Conservation (phyloP, 1,284 basidiomycete species). For the Ceratobasidium theobromae region DNA sequence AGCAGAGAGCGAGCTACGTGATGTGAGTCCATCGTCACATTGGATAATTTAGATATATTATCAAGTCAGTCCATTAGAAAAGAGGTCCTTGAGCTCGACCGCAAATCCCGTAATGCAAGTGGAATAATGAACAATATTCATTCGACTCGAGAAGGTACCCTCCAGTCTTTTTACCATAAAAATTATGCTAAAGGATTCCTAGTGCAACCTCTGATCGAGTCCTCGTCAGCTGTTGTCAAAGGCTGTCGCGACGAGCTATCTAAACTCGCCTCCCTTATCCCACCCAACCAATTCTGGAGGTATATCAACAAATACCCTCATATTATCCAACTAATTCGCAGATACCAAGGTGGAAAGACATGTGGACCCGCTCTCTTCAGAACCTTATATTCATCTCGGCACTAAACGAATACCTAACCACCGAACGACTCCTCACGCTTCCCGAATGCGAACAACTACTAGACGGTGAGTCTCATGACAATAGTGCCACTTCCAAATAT, state of each 20-base stretch:
- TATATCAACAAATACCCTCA: conserved; percentile 57
- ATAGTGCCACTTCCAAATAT: conserved; percentile 3
- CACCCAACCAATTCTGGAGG: conserved; percentile 74
- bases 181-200: conserved; percentile 33
- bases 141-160: conserved; percentile 65
- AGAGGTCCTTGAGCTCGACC: conserved; percentile 28
- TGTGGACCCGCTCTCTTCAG: conserved; percentile 40
- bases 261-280: conserved; percentile 51
- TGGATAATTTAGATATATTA: background rate
- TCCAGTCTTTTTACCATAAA: background rate
- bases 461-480: conserved; percentile 60
- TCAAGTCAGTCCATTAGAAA: background rate
- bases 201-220: conserved; percentile 64
- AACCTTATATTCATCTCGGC: conserved; percentile 65
- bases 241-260: conserved; percentile 57
- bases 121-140: conserved; percentile 74
- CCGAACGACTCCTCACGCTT: conserved; percentile 61
- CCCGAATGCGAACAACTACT: conserved; percentile 55
- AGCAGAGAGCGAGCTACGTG: conserved; percentile 27
- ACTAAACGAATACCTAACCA: conserved; percentile 64
- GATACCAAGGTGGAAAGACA: conserved; percentile 38
- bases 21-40: background rate
- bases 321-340: conserved; percentile 46
- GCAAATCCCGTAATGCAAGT: conserved; percentile 38
- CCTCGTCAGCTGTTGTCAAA: conserved; percentile 55